Base-by-base conservation (phyloP, 768 basidiomycete species). In the Vararia minispora region DNA sequence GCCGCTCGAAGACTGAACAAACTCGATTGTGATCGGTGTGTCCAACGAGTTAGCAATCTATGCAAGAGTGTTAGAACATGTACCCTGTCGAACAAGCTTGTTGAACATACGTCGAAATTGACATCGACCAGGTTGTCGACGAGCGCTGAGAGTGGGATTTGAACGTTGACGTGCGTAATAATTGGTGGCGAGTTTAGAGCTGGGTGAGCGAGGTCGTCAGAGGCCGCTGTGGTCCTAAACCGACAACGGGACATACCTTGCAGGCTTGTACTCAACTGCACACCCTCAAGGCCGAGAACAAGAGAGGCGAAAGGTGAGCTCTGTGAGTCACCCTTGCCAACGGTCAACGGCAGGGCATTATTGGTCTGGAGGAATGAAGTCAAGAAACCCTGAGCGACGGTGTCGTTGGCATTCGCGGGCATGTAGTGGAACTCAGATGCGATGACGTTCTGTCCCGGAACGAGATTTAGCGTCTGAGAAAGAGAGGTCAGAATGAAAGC, bases 251-350 rank as follows among this genome's bases (percentile, higher is more conserved):
- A 32, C 37, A 36, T 24, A 69, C 77, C 76, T 17, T 53, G 58
- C 28, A 82, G 52, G 29, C 64, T 64, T 14, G 74, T 68, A 8
- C 58, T 50, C 23, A 82, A 56, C 10, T 61, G 60, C 16, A 82
- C 57, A 22, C 71, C 69, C 10, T 71, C 60, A 5, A 84, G 59
- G 0, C 71, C 79, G 1, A 64, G 64, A 36, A 63, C 57, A 35
- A 86, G 52, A 1, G 79, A 79, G 5, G 52, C 62, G 52, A 78
- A 81, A 2, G 81, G 79, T 3, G 76, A 71, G 49, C 78, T 74
- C 13, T 56, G 49, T 2, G 55, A 40, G 50, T 82, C 79, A 17
- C 82, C 82, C 44, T 71, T 57, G 49, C n/a, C n/a, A n/a, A 82
- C 76, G 0, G 62, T 65, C 41, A 80, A 52, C 5, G 69, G 59